Evolutionary conservation across 2,329 filamentous ascomycete genomes (phyloP), one percentile per base, ranked within the genome.

Genomic region (Triangularia verruculosa): DNA sequence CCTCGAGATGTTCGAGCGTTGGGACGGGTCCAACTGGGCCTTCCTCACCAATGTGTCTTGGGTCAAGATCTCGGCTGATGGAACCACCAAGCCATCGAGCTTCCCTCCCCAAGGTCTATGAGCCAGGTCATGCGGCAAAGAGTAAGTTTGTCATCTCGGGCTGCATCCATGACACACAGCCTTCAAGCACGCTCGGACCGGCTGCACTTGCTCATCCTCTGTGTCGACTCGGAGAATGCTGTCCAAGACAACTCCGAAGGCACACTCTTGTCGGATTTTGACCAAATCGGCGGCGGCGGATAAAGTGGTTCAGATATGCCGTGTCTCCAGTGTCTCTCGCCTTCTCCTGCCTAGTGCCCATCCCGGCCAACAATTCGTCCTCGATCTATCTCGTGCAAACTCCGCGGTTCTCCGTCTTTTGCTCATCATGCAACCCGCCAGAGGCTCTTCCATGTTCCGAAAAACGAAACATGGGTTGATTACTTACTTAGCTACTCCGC

Each of bases 11-110:
- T 77, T 98, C 47, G 83, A 86, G 67, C 81, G 82, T 22, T 98
- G 93, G 92, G 90, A 93, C 67, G 90, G 92, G 68, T 90, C 91
- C 3, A 85, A 90, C 25, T 98, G 94, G 94, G 83, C 90, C 8
- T 89, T 89, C 70, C 82, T 97, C 66, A 86, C 88, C 32, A 89
- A 84, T 8, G 75, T 97, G 69, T 86, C 88, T 64, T 98, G 93
- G 83, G 82, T 92, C 65, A 88, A 92, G 66, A 80, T 97, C 62
- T 84, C 84, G 4, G 86, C 83, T 62, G 81, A 84, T 28, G 92
- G 92, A 3, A 79, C 76, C 12, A 82, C 87, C 66, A 84, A 87
- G 71, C 78, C 86, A n/a, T 89, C 90, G 24, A 89, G 82, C 65
- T 97, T 97, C 72, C 94, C 93, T 20, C 92, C 92, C n/a, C 68